A percentile compares a stretch with the other conserved stretches of the same genome.
Evolutionary conservation across 257 asterid genomes (phyloP).

Genomic region (Penstemon newberryi): DNA sequence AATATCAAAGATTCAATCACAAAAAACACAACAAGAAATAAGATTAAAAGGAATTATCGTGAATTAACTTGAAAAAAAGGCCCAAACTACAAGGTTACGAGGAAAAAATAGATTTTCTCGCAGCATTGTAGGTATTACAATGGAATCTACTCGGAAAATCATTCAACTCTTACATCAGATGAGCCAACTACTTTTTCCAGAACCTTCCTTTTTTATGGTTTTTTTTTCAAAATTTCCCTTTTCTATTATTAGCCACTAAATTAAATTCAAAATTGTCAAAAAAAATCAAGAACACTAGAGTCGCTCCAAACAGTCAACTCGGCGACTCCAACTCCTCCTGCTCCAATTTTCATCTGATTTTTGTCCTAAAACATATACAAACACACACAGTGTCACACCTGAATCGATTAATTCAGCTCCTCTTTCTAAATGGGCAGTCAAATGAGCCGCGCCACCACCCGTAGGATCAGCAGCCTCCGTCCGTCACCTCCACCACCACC

Average conservation of each 20-base stretch:
- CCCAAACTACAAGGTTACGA: too few relatives aligned
- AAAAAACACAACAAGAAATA: background rate
- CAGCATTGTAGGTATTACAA: background rate
- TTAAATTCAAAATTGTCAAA: slow-evolving; percentile 8
- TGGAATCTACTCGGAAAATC: too few relatives aligned
- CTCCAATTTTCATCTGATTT: background rate
- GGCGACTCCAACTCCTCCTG: background rate
- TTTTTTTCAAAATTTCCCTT: background rate
- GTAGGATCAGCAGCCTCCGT: slow-evolving; percentile 30
- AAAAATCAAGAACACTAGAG: background rate
- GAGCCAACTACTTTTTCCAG: slow-evolving; percentile 18
- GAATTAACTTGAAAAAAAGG: background rate
- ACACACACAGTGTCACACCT: background rate
- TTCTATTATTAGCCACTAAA: background rate
- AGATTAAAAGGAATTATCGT: background rate
- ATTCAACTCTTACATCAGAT: too few relatives aligned
- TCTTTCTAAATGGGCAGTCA: slow-evolving; percentile 55
- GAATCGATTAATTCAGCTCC: background rate
- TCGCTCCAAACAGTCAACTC: slow-evolving; percentile 14
- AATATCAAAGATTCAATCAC: too few relatives aligned
- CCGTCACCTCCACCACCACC: slow-evolving; percentile 20
- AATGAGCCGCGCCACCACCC: slow-evolving; percentile 41
- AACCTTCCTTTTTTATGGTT: background rate
- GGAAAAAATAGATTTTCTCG: background rate
- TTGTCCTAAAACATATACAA: background rate